Evolutionary conservation across 2,329 filamentous ascomycete species (phyloP), one percentile per base, ranked within the genome.

Genomic region (Colletotrichum agaves): DNA sequence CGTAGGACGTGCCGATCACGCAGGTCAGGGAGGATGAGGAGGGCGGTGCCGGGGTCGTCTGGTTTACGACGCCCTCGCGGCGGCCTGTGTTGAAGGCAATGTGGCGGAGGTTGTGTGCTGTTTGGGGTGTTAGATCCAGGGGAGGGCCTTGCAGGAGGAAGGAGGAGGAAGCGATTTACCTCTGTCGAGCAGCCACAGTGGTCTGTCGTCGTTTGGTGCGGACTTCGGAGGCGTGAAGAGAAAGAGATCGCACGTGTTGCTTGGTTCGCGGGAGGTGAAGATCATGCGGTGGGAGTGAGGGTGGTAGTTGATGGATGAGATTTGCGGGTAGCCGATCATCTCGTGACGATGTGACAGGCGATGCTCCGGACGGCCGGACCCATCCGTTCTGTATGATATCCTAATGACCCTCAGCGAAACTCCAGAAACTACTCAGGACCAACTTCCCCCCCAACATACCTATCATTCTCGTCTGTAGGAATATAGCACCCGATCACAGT

Each of bases 221-320:
- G 75, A 75, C 11, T 76, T 59, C 6, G 72, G 73, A 15, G 81
- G 80, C 2, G 77, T 77, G 70, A 84, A 82, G 17, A 78, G 72
- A 68, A 75, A 79, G 10, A 84, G 49, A 3, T 79, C 76, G 19
- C 70, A 77, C 15, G 67, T 75, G 46, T 70, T 69, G 12, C 72
- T 75, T 2, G 78, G 77, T 15, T 75, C 73, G 1, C 78, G 74
- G 6, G 82, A 81, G 4, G 83, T 81, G 33, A 84, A 61, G 5
- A 86, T 73, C 4, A 86, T 73, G 43, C 74, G 79, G 63, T 80
- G 75, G 1, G 80, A 80, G 5, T 79, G 75, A 4, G 75, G 71
- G 60, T 85, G 82, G 61, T 84, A 86, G 63, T 80, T 79, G 70
- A 88, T 81, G 5, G 83, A 83, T 8, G 82, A 83, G 59, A 84